phyloP scores from a whole-genome alignment of 2,329 filamentous ascomycete species.

The Colletotrichum echinochloae region DNA sequence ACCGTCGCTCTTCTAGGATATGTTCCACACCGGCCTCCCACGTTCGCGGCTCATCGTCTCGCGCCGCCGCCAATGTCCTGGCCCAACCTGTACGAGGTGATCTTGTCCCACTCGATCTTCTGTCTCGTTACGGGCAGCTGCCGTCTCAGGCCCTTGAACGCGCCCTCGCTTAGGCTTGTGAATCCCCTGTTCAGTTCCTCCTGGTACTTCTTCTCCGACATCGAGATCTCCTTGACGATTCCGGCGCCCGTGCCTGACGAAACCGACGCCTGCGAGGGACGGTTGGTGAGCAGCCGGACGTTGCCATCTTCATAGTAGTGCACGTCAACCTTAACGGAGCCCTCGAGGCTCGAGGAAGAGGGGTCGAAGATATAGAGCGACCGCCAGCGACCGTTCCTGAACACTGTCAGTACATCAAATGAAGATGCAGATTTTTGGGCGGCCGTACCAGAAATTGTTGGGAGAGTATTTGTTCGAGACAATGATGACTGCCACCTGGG shows the following conservation, averaged over 20 bases:
- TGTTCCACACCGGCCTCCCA: not conserved
- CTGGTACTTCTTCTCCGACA: conserved; percentile 91
- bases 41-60: conserved; percentile 55
- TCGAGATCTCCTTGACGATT: conserved; percentile 82
- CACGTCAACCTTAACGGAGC: conserved; percentile 91
- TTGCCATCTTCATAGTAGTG: conserved; percentile 99
- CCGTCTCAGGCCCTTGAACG: conserved; percentile 92
- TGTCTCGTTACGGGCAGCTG: conserved; percentile 96
- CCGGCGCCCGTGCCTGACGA: conserved; percentile 73
- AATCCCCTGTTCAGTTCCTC: conserved; percentile 96
- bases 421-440: not conserved
- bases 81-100: conserved; percentile 88
- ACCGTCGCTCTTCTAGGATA: not conserved
- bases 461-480: conserved; percentile 98
- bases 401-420: conserved; percentile 41
- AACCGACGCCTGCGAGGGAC: conserved; percentile 74
- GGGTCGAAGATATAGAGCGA: conserved; percentile 85
- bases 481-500: conserved; percentile 81
- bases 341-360: conserved; percentile 75
- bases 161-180: conserved; percentile 87
- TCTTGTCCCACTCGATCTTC: conserved; percentile 99
- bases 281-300: conserved; percentile 91
- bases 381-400: conserved; percentile 95
- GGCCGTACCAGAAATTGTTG: conserved; percentile 89
- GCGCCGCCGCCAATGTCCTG: conserved; percentile 80